Percentiles rank a stretch among this genome's conserved stretches.
Evolutionary conservation across 192 early-diverging fungal species (phyloP).

Genomic region (Coemansia aciculifera): DNA sequence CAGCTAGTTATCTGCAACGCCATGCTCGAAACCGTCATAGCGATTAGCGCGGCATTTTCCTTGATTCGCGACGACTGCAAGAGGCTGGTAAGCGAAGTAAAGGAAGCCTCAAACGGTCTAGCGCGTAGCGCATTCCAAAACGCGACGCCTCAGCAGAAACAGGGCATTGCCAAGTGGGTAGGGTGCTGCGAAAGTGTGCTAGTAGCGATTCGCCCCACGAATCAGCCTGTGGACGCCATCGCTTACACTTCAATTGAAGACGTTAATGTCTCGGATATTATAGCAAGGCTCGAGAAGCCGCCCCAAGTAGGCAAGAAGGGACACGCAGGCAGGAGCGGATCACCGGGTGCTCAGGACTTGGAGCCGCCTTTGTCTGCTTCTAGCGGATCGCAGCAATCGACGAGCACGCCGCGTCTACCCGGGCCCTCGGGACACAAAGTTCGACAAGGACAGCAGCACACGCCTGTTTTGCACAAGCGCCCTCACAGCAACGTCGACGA

Average conservation of each 20-base stretch:
- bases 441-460: not conserved
- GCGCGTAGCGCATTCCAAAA: constrained; percentile 1
- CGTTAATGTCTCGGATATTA: not conserved
- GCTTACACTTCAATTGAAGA: constrained; percentile 17
- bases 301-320: not conserved
- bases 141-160: constrained; percentile 1
- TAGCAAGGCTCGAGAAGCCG: constrained; percentile 12
- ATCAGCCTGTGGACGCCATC: not conserved
- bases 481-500: constrained; percentile 10
- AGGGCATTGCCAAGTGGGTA: constrained; percentile 28
- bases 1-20: constrained; percentile 39
- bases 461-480: constrained; percentile 11
- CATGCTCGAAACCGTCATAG: constrained; percentile 34
- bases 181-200: constrained; percentile 29
- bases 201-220: not conserved
- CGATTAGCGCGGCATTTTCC: constrained; percentile 22
- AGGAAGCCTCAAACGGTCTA: constrained; percentile 17
- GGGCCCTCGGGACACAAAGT: not conserved
- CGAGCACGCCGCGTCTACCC: not conserved
- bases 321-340: not conserved
- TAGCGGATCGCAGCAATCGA: constrained; percentile 4
- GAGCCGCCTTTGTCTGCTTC: constrained; percentile 1
- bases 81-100: constrained; percentile 19
- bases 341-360: constrained; percentile 1
- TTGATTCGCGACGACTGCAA: constrained; percentile 28